Evolutionary conservation across 441 rosid species (phyloP).

Genomic region (Adansonia rubrostipa): DNA sequence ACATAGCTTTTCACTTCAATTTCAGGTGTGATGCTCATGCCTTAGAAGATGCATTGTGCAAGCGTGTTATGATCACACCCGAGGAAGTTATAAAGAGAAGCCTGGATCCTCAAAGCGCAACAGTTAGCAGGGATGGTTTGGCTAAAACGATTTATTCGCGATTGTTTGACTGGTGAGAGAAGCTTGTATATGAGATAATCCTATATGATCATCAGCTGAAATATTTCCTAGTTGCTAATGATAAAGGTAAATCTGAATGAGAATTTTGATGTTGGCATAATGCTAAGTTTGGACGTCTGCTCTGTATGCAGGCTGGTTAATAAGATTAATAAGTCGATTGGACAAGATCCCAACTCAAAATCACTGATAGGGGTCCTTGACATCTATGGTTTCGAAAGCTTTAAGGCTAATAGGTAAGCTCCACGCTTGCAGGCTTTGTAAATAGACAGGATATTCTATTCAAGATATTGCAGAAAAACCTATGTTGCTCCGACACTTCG

Average conservation of each 20-base stretch:
- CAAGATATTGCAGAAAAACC: neutral
- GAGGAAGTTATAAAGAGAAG: slow-evolving; percentile 29
- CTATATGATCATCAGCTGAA: slow-evolving; percentile 36
- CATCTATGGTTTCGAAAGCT: slow-evolving; percentile 96
- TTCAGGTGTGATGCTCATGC: slow-evolving; percentile 27
- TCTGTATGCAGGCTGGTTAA: slow-evolving; percentile 21
- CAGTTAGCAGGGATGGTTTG: slow-evolving; percentile 43
- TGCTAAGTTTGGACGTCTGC: neutral
- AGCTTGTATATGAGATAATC: slow-evolving; percentile 32
- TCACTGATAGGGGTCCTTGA: slow-evolving; percentile 29
- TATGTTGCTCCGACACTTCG: neutral
- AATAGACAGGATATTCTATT: neutral
- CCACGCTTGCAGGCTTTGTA: neutral
- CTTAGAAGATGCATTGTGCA: slow-evolving; percentile 28
- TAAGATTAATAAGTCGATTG: slow-evolving; percentile 27
- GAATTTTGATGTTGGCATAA: slow-evolving; percentile 8
- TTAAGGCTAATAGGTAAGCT: slow-evolving; percentile 79
- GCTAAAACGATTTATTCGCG: slow-evolving; percentile 54
- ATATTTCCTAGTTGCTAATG: slow-evolving; percentile 19
- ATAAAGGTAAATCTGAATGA: slow-evolving; percentile 10
- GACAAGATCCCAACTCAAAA: slow-evolving; percentile 28
- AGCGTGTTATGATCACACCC: slow-evolving; percentile 45
- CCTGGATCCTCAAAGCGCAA: slow-evolving; percentile 26
- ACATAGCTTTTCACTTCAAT: neutral
- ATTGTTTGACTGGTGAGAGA: slow-evolving; percentile 28